Evolutionary conservation across 805 yeast genomes (phyloP).

Genomic region (Debaryomyces tyrocola): DNA sequence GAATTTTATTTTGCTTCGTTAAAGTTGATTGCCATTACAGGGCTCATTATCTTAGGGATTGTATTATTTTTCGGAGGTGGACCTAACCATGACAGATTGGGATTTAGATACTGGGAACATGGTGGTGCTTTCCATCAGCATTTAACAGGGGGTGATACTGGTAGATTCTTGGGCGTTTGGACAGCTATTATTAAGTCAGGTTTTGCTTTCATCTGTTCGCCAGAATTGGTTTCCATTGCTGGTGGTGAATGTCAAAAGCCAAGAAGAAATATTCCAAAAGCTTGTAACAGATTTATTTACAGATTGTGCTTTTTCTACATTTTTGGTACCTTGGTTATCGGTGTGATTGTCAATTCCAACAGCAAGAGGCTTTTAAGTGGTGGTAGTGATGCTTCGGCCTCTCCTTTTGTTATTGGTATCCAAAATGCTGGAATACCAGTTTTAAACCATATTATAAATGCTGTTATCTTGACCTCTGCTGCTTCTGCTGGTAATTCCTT

Average conservation of each 20-base stretch:
- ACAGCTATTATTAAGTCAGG: constrained; percentile 64
- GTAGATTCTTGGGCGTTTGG: constrained; percentile 64
- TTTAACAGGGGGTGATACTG: constrained; percentile 52
- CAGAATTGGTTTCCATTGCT: constrained; percentile 73
- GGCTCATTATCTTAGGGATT: constrained; percentile 32
- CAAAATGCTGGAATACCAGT: constrained; percentile 59
- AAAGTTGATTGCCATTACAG: constrained; percentile 30
- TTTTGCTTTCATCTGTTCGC: constrained; percentile 62
- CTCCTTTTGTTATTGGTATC: constrained; percentile 67
- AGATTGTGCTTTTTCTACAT: constrained; percentile 44
- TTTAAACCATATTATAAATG: constrained; percentile 62
- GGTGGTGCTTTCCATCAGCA: constrained; percentile 42
- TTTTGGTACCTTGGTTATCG: constrained; percentile 40
- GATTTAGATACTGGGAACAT: constrained; percentile 45
- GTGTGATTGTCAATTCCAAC: constrained; percentile 34
- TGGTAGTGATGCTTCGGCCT: constrained; percentile 51
- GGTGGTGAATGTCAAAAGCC: constrained; percentile 45
- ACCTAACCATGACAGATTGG: constrained; percentile 40
- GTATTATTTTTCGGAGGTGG: constrained; percentile 41
- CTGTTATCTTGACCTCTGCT: constrained; percentile 60
- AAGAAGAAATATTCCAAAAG: constrained; percentile 48
- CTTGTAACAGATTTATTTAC: constrained; percentile 58
- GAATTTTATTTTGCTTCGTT: constrained; percentile 36
- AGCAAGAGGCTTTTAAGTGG: constrained; percentile 23
- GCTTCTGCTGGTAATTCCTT: constrained; percentile 46